A percentile compares a stretch with the other conserved stretches of the same genome.
These are phyloP conservation scores for Bathelium albidoporum DNA, from an alignment of 495 filamentous ascomycete species.

Conservation along the genomic window DNA sequence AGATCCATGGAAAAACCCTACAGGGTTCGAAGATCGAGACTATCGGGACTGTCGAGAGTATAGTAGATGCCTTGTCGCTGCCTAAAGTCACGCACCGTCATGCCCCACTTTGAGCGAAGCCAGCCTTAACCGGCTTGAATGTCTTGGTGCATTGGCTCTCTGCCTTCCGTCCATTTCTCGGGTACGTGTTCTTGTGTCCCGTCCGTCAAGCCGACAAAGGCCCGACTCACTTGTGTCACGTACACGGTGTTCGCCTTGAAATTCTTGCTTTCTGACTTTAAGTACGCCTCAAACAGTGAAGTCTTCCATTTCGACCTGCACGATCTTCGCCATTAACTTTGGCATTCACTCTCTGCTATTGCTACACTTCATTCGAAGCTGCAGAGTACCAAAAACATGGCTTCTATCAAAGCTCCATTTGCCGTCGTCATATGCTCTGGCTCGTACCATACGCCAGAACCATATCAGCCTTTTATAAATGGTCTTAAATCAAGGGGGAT, in stretches of 20 bases:
- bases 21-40: too few relatives aligned
- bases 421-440: slow-evolving; percentile 13
- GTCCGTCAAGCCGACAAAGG: too few relatives aligned
- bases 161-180: not conserved
- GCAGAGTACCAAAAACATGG: not conserved
- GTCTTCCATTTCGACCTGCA: not conserved
- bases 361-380: not conserved
- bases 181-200: too few relatives aligned
- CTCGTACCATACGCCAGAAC: slow-evolving; percentile 30
- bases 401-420: not conserved
- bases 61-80: not conserved
- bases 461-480: slow-evolving; percentile 27
- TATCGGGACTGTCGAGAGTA: not conserved
- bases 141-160: not conserved
- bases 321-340: not conserved
- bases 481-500: slow-evolving; percentile 19
- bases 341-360: not conserved
- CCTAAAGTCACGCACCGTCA: not conserved
- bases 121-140: too few relatives aligned
- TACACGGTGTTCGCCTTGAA: not conserved
- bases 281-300: not conserved
- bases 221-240: not conserved
- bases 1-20: too few relatives aligned
- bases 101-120: too few relatives aligned
- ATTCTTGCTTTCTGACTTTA: not conserved